Conservation (phyloP, 2,329 filamentous ascomycete genomes). For the Thyridium curvatum region DNA sequence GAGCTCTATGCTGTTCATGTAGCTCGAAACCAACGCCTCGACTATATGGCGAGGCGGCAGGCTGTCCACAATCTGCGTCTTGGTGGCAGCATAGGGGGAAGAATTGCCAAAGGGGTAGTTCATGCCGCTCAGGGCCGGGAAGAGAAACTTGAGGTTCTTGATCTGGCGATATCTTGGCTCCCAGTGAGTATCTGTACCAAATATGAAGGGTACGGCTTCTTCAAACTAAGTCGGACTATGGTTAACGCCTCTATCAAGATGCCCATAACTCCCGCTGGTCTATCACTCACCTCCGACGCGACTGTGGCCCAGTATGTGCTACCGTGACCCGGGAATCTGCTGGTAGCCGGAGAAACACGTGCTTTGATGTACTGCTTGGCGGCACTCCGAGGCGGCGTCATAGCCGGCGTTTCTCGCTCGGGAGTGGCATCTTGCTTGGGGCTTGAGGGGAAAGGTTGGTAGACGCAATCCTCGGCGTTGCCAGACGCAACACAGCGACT, state of each 20-base stretch:
- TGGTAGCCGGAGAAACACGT: conserved; percentile 3
- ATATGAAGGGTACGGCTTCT: conserved; percentile 15
- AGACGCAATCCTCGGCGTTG: conserved; percentile 15
- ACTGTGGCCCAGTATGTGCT: conserved; percentile 10
- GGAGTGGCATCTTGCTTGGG: conserved; percentile 1
- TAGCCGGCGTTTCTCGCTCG: conserved; percentile 1
- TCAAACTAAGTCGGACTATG: conserved; percentile 9
- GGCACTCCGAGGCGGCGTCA: neutral
- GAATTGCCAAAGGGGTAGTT: conserved; percentile 17
- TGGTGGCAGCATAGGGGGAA: conserved; percentile 6
- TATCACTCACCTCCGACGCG: conserved; percentile 9
- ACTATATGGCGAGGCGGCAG: conserved; percentile 13
- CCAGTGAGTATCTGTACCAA: conserved; percentile 14
- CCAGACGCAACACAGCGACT: conserved; percentile 15
- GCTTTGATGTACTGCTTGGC: neutral
- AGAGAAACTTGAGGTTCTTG: conserved; percentile 14
- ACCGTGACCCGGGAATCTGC: conserved; percentile 5
- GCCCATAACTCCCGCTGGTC: too few relatives aligned
- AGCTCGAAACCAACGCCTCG: conserved; percentile 13
- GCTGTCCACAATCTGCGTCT: conserved; percentile 9
- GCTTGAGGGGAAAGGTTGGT: conserved; percentile 11
- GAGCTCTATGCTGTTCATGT: conserved; percentile 15
- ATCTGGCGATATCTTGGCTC: conserved; percentile 13
- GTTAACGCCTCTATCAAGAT: conserved; percentile 1
- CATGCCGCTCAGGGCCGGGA: conserved; percentile 9